A percentile compares a stretch with the other conserved stretches of the same genome.
Conservation (phyloP, 2,329 filamentous ascomycete species). For the Sporothrix pallida region DNA sequence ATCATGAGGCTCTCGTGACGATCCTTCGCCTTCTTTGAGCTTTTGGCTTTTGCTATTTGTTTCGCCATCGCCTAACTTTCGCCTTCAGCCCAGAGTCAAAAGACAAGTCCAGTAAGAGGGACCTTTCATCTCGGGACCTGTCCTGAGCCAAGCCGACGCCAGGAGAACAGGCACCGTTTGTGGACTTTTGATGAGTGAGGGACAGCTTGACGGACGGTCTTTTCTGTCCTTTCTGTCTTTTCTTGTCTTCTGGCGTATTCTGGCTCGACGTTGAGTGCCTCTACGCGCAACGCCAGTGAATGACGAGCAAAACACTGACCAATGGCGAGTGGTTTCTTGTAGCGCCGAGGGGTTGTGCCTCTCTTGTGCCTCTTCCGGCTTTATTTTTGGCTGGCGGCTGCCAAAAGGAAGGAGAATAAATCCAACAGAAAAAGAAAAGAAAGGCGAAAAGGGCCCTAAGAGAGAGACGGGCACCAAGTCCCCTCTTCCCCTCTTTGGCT, state of each 20-base stretch:
- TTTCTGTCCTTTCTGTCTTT: background rate
- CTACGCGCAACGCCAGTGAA: background rate
- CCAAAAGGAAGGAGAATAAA: too few species aligned
- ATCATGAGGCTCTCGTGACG: conserved; percentile 17
- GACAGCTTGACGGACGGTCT: background rate
- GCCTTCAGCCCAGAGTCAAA: too few species aligned
- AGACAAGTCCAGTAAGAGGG: too few species aligned
- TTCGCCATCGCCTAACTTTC: background rate
- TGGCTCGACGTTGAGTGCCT: background rate
- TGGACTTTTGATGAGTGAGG: conserved; percentile 20
- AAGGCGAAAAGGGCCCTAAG: background rate
- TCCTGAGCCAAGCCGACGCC: background rate
- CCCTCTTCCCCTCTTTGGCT: conserved; percentile 16
- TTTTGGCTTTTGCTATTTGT: background rate
- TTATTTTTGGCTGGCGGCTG: background rate
- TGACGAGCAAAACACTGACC: background rate
- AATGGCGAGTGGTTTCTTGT: conserved; percentile 12
- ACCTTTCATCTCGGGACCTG: background rate
- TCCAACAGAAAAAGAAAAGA: background rate
- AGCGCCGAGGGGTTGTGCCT: conserved; percentile 5
- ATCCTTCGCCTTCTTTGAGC: background rate
- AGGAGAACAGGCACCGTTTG: background rate
- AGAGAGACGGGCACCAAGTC: background rate
- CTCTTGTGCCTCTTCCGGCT: background rate
- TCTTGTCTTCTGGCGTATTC: background rate